Conservation (phyloP, 176 grass and related monocot genomes). For the Rhipidocladum racemiflorum region DNA sequence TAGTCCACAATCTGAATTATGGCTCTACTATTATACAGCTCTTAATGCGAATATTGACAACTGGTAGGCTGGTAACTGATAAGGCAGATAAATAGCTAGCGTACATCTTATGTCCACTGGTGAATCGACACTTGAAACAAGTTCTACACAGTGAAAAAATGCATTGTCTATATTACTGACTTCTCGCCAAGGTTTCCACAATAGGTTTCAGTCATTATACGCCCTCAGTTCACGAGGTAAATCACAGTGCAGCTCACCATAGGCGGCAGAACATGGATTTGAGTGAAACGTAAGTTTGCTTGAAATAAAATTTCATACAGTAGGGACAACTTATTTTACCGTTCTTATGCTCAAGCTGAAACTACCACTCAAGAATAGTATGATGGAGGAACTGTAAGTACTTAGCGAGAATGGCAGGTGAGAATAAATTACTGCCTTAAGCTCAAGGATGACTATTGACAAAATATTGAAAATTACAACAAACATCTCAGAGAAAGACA, state of each 20-base stretch:
- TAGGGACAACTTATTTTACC: not conserved
- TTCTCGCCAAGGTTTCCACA: not conserved
- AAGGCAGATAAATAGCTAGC: not conserved
- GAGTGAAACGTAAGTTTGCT: not conserved
- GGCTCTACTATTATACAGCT: not conserved
- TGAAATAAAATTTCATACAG: not conserved
- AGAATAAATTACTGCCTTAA: constrained; percentile 8
- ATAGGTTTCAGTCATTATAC: not conserved
- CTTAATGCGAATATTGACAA: not conserved
- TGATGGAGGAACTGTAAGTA: not conserved
- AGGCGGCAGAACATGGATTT: not conserved
- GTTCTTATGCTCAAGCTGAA: not conserved
- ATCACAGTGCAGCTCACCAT: not conserved
- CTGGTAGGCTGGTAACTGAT: not conserved
- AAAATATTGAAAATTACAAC: constrained; percentile 46
- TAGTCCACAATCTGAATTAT: not conserved
- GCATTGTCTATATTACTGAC: not conserved
- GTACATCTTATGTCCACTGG: not conserved
- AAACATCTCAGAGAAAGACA: constrained; percentile 25
- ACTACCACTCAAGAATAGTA: not conserved
- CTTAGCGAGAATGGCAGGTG: not conserved
- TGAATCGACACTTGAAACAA: not conserved
- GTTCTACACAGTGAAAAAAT: not conserved
- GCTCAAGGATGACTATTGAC: constrained; percentile 41
- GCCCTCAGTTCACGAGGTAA: not conserved